phyloP scores from a whole-genome alignment of 2,329 filamentous ascomycete species.

The Aureobasidium melanogenum region DNA sequence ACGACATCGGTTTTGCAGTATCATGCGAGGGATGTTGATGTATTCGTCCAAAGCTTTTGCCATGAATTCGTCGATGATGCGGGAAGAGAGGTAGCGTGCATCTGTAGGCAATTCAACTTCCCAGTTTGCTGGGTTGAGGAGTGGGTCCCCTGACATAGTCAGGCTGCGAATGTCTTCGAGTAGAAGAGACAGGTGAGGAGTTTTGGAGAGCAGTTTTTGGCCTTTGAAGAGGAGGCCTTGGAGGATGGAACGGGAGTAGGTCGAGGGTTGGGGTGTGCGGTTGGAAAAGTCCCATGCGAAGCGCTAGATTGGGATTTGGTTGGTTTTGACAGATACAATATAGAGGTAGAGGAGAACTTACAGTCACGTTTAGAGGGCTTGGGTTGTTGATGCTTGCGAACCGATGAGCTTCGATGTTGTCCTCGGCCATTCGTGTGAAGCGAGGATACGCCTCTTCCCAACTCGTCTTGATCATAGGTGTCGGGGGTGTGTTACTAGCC shows the following conservation, averaged over 20 bases:
- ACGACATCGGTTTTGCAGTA: constrained; percentile 85
- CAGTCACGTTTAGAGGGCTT: constrained; percentile 13
- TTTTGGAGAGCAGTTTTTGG: constrained; percentile 58
- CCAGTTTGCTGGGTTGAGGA: constrained; percentile 68
- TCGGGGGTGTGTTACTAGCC: constrained; percentile 85
- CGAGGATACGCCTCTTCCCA: constrained; percentile 64
- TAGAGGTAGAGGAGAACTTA: background rate
- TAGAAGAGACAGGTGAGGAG: constrained; percentile 62
- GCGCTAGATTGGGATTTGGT: constrained; percentile 38
- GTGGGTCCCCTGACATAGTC: constrained; percentile 60
- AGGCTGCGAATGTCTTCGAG: constrained; percentile 73
- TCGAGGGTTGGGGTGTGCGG: constrained; percentile 70
- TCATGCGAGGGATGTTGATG: constrained; percentile 70
- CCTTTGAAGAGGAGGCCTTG: constrained; percentile 54
- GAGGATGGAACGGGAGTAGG: constrained; percentile 63
- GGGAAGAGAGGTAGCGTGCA: constrained; percentile 62
- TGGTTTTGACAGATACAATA: background rate
- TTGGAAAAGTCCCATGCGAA: constrained; percentile 68
- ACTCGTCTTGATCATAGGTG: constrained; percentile 72
- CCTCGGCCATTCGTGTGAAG: constrained; percentile 61
- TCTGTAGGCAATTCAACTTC: constrained; percentile 66
- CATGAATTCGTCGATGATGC: constrained; percentile 62
- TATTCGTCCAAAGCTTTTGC: constrained; percentile 52
- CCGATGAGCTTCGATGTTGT: constrained; percentile 51
- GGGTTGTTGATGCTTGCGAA: constrained; percentile 8